Conservation (phyloP, 164 flowering plant species). For the Cinnamomum chago region DNA sequence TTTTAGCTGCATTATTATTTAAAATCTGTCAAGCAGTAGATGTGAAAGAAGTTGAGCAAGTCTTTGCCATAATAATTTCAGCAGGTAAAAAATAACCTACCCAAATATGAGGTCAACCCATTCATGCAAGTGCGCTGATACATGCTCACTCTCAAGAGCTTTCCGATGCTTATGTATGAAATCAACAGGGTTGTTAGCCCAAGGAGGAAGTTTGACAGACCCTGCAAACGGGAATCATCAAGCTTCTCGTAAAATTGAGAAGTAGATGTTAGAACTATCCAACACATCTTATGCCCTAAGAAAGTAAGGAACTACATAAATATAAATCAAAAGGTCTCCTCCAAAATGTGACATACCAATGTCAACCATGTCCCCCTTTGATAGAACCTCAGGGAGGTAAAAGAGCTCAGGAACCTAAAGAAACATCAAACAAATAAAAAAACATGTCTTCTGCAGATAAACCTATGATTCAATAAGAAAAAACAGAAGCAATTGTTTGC, state of each 20-base stretch:
- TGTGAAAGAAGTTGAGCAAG: background rate
- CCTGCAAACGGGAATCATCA: slow-evolving; percentile 32
- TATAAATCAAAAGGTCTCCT: slow-evolving; percentile 70
- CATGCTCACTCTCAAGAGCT: slow-evolving; percentile 99
- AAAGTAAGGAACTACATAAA: slow-evolving; percentile 26
- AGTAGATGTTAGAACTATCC: background rate
- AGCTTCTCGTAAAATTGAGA: background rate
- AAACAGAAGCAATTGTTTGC: no score
- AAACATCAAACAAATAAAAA: slow-evolving; percentile 11
- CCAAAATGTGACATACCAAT: slow-evolving; percentile 94
- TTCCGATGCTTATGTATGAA: slow-evolving; percentile 87
- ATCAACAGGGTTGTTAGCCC: slow-evolving; percentile 89
- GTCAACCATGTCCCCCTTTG: slow-evolving; percentile 79
- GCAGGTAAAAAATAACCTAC: slow-evolving; percentile 32
- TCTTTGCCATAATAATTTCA: background rate
- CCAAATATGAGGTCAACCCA: slow-evolving; percentile 99
- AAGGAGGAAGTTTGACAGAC: slow-evolving; percentile 84
- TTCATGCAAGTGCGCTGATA: slow-evolving; percentile 92
- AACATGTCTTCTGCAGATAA: background rate
- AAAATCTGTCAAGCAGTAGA: background rate
- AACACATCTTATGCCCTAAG: background rate
- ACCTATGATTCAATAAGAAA: no score
- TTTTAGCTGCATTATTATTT: background rate
- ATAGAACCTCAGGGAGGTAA: slow-evolving; percentile 88
- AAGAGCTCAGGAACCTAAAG: slow-evolving; percentile 95